phyloP scores from a whole-genome alignment of 2,329 filamentous ascomycete genomes.

The Orbilia oligospora region DNA sequence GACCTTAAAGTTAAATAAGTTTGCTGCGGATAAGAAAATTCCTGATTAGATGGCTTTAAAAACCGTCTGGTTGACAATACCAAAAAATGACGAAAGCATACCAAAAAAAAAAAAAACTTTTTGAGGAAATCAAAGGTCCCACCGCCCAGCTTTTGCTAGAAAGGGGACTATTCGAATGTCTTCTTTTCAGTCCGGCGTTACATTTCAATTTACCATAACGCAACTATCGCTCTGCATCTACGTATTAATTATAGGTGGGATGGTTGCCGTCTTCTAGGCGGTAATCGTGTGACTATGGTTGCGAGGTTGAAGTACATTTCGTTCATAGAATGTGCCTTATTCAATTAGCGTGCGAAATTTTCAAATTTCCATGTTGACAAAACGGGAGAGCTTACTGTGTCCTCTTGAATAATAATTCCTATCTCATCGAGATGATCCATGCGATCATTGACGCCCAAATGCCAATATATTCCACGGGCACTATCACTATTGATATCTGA shows the following conservation, averaged over 20 bases:
- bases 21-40: no score
- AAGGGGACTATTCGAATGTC: no score
- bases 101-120: no score
- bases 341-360: conserved; percentile 2
- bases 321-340: conserved; percentile 4
- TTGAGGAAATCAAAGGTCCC: no score
- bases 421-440: conserved; percentile 14
- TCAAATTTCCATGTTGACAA: neutral
- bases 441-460: conserved; percentile 1
- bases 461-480: conserved; percentile 5
- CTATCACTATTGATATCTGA: neutral
- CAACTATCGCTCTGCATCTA: neutral
- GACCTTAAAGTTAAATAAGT: neutral
- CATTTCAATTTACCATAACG: neutral
- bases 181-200: no score
- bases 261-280: neutral
- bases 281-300: conserved; percentile 5
- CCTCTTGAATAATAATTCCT: neutral
- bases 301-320: conserved; percentile 7
- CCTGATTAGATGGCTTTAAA: no score
- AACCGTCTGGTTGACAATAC: no score
- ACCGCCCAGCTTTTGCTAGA: no score
- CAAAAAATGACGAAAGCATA: no score
- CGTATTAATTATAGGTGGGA: neutral
- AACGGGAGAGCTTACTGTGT: conserved; percentile 6